Percentiles rank a stretch among this genome's conserved stretches.
Conservation (phyloP, 176 grass and related monocot genomes). For the Ensete ventricosum region DNA sequence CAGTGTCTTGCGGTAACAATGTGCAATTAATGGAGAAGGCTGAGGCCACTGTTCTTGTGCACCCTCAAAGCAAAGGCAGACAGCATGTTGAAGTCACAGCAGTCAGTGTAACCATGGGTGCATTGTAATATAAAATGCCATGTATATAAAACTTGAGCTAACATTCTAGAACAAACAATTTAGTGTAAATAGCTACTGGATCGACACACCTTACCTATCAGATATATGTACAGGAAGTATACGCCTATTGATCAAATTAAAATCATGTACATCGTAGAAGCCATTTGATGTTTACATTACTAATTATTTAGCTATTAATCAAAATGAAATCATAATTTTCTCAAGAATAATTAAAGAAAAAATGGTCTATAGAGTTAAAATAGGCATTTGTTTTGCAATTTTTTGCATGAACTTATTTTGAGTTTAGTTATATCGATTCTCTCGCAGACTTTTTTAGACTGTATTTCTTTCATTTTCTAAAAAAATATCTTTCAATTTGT, state of each 20-base stretch:
- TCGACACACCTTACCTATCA: not conserved
- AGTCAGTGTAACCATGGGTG: constrained; percentile 38
- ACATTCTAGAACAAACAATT: not conserved
- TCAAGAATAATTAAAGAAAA: too few relatives aligned
- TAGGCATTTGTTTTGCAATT: too few relatives aligned
- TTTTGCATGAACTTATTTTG: too few relatives aligned
- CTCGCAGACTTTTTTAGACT: too few relatives aligned
- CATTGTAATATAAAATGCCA: not conserved
- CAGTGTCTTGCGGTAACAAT: constrained; percentile 29
- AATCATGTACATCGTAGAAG: not conserved
- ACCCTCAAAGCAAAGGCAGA: constrained; percentile 33
- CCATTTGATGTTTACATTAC: too few relatives aligned
- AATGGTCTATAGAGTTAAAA: too few relatives aligned
- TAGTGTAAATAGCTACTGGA: not conserved
- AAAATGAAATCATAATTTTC: too few relatives aligned
- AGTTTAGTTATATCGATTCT: too few relatives aligned
- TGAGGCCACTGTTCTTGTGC: constrained; percentile 40
- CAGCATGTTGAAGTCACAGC: constrained; percentile 60
- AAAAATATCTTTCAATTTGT: too few relatives aligned
- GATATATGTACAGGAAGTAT: not conserved
- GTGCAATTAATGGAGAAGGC: constrained; percentile 31
- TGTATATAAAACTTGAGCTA: not conserved
- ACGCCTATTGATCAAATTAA: not conserved
- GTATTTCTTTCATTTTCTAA: too few relatives aligned
- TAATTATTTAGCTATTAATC: too few relatives aligned